These are phyloP conservation scores for Aspergillus taichungensis DNA, from an alignment of 495 filamentous ascomycete genomes.

Conservation along the genomic window DNA sequence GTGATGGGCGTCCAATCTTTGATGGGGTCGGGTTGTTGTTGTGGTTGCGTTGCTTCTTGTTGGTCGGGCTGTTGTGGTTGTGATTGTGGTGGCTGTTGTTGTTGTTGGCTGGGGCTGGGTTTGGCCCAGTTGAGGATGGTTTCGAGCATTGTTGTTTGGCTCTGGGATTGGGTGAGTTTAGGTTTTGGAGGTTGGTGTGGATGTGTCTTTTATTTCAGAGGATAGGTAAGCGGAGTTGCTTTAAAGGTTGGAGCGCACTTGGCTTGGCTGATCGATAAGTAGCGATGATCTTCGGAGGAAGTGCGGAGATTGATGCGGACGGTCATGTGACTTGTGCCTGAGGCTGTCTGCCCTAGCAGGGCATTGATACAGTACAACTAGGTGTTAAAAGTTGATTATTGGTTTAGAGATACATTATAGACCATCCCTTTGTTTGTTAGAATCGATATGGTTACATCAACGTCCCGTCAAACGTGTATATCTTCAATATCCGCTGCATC, in stretches of 20 bases:
- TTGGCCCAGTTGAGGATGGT: too few relatives aligned
- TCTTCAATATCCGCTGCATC: slow-evolving; percentile 22
- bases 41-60: slow-evolving; percentile 5
- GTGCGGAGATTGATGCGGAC: background rate
- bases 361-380: too few relatives aligned
- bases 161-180: too few relatives aligned
- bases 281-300: background rate
- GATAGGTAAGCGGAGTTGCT: background rate
- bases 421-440: too few relatives aligned
- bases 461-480: slow-evolving; percentile 18
- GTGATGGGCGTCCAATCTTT: slow-evolving; percentile 5
- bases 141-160: too few relatives aligned
- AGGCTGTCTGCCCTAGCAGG: background rate
- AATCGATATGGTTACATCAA: background rate
- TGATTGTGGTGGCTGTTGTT: background rate
- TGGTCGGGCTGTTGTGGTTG: slow-evolving; percentile 2
- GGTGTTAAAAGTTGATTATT: too few relatives aligned
- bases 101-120: too few relatives aligned
- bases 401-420: background rate
- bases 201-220: background rate
- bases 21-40: slow-evolving; percentile 2
- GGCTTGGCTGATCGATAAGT: too few relatives aligned
- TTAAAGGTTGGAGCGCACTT: too few relatives aligned
- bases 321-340: slow-evolving; percentile 4
- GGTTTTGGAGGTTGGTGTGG: background rate